Conservation (phyloP, 2,329 filamentous ascomycete genomes). For the Pyrenophora teres region DNA sequence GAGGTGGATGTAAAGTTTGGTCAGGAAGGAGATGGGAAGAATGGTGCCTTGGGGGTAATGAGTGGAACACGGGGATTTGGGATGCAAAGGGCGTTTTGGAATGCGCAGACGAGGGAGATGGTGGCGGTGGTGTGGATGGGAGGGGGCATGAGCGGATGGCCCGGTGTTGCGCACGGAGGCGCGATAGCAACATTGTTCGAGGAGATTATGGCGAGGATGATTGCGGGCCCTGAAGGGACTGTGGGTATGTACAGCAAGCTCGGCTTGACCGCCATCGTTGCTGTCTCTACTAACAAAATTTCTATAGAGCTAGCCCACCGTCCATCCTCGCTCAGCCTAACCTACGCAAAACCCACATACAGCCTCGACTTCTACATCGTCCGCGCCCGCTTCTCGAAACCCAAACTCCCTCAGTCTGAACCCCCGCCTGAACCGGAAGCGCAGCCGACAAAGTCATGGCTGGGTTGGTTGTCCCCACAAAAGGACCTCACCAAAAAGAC, state of each 20-base stretch:
- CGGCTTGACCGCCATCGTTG: no score
- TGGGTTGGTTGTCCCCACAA: constrained; percentile 36
- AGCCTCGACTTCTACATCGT: constrained; percentile 69
- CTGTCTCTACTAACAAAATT: not conserved
- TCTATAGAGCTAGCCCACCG: constrained; percentile 30
- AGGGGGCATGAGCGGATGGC: constrained; percentile 69
- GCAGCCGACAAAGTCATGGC: constrained; percentile 35
- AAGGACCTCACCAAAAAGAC: constrained; percentile 54
- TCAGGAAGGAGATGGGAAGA: constrained; percentile 19
- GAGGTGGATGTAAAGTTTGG: constrained; percentile 37
- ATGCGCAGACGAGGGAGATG: constrained; percentile 61
- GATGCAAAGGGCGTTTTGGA: constrained; percentile 67
- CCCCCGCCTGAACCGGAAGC: constrained; percentile 31
- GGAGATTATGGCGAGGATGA: constrained; percentile 71
- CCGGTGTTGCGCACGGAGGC: constrained; percentile 72
- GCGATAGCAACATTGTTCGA: constrained; percentile 70
- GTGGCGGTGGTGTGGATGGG: constrained; percentile 72
- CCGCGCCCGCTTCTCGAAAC: constrained; percentile 50
- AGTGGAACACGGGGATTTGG: constrained; percentile 50
- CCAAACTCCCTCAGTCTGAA: constrained; percentile 30
- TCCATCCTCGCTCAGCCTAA: constrained; percentile 54
- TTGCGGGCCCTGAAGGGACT: constrained; percentile 54
- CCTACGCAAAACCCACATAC: constrained; percentile 65
- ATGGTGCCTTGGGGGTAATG: constrained; percentile 37
- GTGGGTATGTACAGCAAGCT: constrained; percentile 29